These are phyloP conservation scores for Sporothrix humicola DNA, from an alignment of 2,329 filamentous ascomycete species.

Conservation along the genomic window DNA sequence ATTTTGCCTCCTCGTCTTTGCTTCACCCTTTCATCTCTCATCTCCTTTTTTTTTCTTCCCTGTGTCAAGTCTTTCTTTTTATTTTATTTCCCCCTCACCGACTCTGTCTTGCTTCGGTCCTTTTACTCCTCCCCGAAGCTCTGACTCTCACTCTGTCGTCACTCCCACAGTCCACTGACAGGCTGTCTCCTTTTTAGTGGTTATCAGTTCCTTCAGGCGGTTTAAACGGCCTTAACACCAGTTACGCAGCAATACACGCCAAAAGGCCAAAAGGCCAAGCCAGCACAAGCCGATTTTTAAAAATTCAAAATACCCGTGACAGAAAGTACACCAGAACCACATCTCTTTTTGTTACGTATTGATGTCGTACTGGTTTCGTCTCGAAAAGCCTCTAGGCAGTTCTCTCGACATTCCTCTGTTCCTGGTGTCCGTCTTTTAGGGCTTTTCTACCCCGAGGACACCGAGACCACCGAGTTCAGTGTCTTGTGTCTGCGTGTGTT, in stretches of 20 bases:
- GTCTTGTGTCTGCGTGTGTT: background rate
- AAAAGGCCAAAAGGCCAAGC: too few species aligned
- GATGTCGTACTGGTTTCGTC: slow-evolving; percentile 6
- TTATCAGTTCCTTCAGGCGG: background rate
- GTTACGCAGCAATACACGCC: background rate
- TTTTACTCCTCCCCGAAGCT: slow-evolving; percentile 1
- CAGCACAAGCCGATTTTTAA: background rate
- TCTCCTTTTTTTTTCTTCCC: background rate
- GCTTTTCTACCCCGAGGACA: background rate
- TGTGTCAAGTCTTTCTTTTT: background rate
- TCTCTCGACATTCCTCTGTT: background rate
- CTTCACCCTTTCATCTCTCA: background rate
- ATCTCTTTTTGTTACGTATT: slow-evolving; percentile 21
- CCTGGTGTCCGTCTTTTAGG: background rate
- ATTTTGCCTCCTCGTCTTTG: background rate
- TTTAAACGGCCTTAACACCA: background rate
- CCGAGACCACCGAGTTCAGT: background rate
- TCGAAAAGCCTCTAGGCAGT: background rate
- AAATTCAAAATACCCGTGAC: background rate
- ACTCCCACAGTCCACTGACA: too few species aligned
- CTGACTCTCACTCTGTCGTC: background rate
- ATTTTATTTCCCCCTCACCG: slow-evolving; percentile 4
- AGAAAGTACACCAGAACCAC: background rate
- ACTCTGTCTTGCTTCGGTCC: slow-evolving; percentile 16
- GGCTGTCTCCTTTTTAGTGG: background rate